Evolutionary conservation across 257 asterid genomes (phyloP), one percentile per base, ranked within the genome.

Genomic region (Cinchona pubescens): DNA sequence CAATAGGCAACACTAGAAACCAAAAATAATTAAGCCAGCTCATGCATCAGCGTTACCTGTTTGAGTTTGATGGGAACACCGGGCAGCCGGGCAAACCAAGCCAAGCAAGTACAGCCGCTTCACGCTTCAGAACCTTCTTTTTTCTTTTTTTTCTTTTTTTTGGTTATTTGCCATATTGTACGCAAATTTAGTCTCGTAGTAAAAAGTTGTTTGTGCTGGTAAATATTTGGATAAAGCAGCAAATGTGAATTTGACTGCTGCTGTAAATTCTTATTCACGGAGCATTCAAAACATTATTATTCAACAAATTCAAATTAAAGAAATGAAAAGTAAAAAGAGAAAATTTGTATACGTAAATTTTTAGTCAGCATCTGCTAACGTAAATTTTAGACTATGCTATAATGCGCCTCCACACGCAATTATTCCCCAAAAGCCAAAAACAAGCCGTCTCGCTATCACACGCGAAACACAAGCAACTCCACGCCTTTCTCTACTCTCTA

Each of bases 371-470:
- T 69, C 49, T 25, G 15, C 5, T 48, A 32, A 38, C 30, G 40
- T 6, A 69, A 69, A 69, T 12, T n/a, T 27, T 49, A 55, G 25
- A 38, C 43, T 19, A 3, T 21, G 72, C 83, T 76, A 76, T 67
- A 37, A 32, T 76, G 71, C 77, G 79, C 75, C 27, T 0, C 1
- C 5, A 67, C 67, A 76, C 75, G 74, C 78, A 72, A 74, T 78
- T 45, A 51, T 49, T 72, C 53, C 74, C 74, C 53, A n/a, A 18
- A 30, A 9, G 37, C 69, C 59, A 68, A 61, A 71, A 35, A 30
- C 34, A 43, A 67, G 79, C 75, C 79, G 74, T 75, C 71, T 40
- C 74, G 18, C 38, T 38, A 35, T 56, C 58, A 60, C 75, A 76
- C 79, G 74, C 64, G 80, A 76, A 60, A 78, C 68, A 38, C 69